Evolutionary conservation across 2,329 filamentous ascomycete genomes (phyloP).

Genomic region (Grosmannia clavigera): DNA sequence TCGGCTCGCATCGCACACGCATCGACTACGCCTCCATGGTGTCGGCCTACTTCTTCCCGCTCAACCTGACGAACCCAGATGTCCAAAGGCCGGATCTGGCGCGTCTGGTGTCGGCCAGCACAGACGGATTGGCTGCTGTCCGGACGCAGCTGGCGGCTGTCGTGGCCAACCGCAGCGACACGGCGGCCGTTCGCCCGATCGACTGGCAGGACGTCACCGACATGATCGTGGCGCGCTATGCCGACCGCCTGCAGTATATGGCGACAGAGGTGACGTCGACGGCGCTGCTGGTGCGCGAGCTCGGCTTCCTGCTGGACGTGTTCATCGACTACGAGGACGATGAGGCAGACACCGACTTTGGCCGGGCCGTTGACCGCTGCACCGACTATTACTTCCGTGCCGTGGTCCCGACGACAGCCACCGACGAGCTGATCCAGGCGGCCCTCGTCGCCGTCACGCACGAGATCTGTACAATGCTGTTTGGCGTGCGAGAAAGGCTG

Average conservation of each 20-base stretch:
- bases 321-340: neutral
- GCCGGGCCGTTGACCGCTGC: neutral
- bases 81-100: neutral
- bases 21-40: constrained; percentile 4
- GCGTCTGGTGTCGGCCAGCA: neutral
- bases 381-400: neutral
- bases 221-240: constrained; percentile 1
- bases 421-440: constrained; percentile 3
- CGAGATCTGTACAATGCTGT: neutral
- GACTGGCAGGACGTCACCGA: constrained; percentile 3
- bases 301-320: neutral
- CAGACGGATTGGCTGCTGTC: neutral
- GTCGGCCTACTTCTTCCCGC: constrained; percentile 2
- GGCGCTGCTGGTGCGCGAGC: neutral
- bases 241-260: neutral
- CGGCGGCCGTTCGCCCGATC: neutral
- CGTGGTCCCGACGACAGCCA: neutral
- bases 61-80: constrained; percentile 5
- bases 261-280: neutral
- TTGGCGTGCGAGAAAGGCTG: neutral
- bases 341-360: neutral
- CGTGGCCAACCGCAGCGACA: neutral
- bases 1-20: neutral
- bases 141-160: neutral
- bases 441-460: constrained; percentile 1